A percentile compares a stretch with the other conserved stretches of the same genome.
Conservation (phyloP, 257 asterid genomes). For the Solanum paucissectum region DNA sequence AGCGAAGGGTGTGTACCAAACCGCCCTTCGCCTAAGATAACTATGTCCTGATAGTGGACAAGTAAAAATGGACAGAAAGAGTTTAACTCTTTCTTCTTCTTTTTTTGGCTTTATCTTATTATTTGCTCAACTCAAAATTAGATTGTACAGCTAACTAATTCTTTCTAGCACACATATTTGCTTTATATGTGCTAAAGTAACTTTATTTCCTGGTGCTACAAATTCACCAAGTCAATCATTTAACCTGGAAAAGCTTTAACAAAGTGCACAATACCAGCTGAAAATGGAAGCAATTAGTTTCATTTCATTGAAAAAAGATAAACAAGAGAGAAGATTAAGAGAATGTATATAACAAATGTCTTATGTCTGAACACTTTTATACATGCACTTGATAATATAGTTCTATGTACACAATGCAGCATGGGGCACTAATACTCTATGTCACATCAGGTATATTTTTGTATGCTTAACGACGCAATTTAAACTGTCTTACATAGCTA, state of each 20-base stretch:
- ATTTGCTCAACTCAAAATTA: background rate
- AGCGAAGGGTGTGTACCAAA: background rate
- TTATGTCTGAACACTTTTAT: background rate
- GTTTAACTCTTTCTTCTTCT: background rate
- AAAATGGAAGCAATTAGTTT: background rate
- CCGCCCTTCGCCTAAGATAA: background rate
- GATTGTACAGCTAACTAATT: background rate
- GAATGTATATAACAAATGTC: background rate
- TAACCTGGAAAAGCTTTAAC: background rate
- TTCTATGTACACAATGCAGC: background rate
- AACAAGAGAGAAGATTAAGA: background rate
- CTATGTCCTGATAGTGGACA: background rate
- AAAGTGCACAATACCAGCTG: background rate
- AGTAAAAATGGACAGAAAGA: too few relatives aligned
- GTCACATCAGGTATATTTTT: background rate
- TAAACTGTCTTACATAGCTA: background rate
- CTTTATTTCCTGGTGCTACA: background rate
- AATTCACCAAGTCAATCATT: background rate
- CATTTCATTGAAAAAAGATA: background rate
- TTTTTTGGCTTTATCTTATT: background rate
- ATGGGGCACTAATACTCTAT: background rate
- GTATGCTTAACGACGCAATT: background rate
- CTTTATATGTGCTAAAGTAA: background rate
- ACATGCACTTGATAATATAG: background rate
- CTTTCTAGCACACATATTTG: background rate